Base-by-base conservation (phyloP, 2,329 filamentous ascomycete species). In the Metarhizium album region DNA sequence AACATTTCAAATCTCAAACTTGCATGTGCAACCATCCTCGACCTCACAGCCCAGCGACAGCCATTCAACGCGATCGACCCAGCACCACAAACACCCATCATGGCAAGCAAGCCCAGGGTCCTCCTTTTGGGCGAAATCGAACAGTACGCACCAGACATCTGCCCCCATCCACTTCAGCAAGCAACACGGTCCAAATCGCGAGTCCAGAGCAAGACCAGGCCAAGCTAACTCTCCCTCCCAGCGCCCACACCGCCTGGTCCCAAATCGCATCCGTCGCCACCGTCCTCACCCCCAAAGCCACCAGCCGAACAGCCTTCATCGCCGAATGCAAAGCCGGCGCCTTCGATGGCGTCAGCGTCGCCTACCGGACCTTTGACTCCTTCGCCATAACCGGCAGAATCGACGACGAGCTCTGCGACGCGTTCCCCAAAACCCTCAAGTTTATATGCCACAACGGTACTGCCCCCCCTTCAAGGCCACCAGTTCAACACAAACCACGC, bases 291-390 rank as follows among this genome's bases (percentile, higher is more conserved):
- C 80, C 86, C 7, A 70, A 71, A 53, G 73, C 86, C 9, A 80
- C 70, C 20, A 80, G 74, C 64, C 80, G 87, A 50, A 64, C 68
- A 20, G 81, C 81, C 18, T 91, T 94, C 66, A 69, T 91, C 48
- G 64, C 78, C 46, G 85, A 91, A 69, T 83, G 80, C 64, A 69
- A 70, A 46, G 74, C 76, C 20, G 86, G 86, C 20, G 72, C 73
- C 31, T 72, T 89, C n/a, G 79, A 87, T 56, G 82, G 79, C 54
- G 77, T 83, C 31, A 61, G 76, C 20, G 83, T 78, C 37, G 75
- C 78, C 27, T 93, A 86, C 67, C 80, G 87, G 49, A 91, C 86
- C 14, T 88, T 90, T 58, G 67, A 66, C 43, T 87, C 82, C 31
- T 70, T 78, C 42, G 62, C 61, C 13, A 72, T 83, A 52, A 91